Evolutionary conservation across 1,284 basidiomycete species (phyloP).

Genomic region (Cryptococcus deneoformans): DNA sequence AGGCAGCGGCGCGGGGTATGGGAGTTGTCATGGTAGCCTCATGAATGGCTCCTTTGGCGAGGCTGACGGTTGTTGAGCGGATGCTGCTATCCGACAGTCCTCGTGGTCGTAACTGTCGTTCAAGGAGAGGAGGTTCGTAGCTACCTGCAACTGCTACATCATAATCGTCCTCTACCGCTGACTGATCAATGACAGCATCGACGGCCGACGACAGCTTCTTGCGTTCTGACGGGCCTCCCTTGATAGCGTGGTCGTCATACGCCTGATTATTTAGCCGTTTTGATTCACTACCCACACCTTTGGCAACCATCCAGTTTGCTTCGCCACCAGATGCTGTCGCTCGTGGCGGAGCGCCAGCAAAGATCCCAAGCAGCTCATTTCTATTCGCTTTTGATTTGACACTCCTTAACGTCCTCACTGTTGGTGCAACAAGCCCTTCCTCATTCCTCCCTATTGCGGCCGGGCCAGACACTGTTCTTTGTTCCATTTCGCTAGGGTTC

Average conservation of each 20-base stretch:
- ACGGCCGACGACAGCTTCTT: constrained; percentile 61
- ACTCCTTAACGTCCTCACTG: constrained; percentile 18
- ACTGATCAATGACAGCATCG: constrained; percentile 71
- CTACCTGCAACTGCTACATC: constrained; percentile 36
- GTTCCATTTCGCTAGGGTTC: not conserved
- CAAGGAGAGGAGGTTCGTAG: constrained; percentile 53
- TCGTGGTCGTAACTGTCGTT: constrained; percentile 68
- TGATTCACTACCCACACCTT: constrained; percentile 9
- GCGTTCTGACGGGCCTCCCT: constrained; percentile 10
- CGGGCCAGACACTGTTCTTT: not conserved
- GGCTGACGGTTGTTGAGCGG: constrained; percentile 66
- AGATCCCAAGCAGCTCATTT: constrained; percentile 61
- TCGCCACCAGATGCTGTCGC: constrained; percentile 56
- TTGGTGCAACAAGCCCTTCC: constrained; percentile 14
- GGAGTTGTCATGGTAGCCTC: not conserved
- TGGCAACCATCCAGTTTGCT: not conserved
- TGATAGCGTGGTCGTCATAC: constrained; percentile 24
- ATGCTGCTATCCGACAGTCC: constrained; percentile 89
- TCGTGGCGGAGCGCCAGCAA: constrained; percentile 69
- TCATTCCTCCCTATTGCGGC: not conserved
- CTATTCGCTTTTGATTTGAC: constrained; percentile 35
- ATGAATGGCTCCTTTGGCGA: not conserved
- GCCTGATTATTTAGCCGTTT: constrained; percentile 35
- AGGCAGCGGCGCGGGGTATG: constrained; percentile 7
- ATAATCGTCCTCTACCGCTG: constrained; percentile 32